Percentiles rank a stretch among this genome's conserved stretches.
Conservation (phyloP, 2,329 filamentous ascomycete genomes). For the Madurella fahalii region DNA sequence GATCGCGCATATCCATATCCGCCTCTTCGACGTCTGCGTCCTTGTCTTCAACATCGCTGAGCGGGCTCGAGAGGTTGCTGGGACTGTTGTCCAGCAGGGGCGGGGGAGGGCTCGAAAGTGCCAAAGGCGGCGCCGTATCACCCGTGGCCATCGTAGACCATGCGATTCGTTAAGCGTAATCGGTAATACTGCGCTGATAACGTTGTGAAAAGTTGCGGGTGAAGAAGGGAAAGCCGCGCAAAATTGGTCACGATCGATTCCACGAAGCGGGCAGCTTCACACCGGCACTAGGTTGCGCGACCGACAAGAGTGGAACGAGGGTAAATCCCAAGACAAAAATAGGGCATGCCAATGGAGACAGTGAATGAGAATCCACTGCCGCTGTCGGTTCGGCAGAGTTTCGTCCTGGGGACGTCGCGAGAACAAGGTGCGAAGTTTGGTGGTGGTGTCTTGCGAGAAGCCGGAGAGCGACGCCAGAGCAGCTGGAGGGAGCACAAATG, state of each 20-base stretch:
- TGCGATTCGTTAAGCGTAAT: conserved; percentile 11
- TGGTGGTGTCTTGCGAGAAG: conserved; percentile 17
- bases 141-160: conserved; percentile 46
- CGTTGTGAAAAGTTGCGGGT: conserved; percentile 9
- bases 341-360: not conserved
- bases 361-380: not conserved
- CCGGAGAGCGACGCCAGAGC: conserved; percentile 19
- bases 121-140: conserved; percentile 46
- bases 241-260: conserved; percentile 19
- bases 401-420: conserved; percentile 10
- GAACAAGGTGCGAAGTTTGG: conserved; percentile 10
- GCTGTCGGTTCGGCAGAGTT: not conserved
- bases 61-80: conserved; percentile 78
- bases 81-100: conserved; percentile 52
- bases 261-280: conserved; percentile 16
- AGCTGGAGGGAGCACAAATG: conserved; percentile 22
- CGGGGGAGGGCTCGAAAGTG: conserved; percentile 47
- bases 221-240: conserved; percentile 19
- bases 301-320: not conserved
- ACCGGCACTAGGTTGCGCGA: conserved; percentile 13
- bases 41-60: conserved; percentile 86
- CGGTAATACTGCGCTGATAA: conserved; percentile 11
- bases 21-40: conserved; percentile 66
- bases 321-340: conserved; percentile 2
- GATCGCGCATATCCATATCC: conserved; percentile 37